phyloP scores from a whole-genome alignment of 371 early-diverging fungal genomes.

The Batrachochytrium dendrobatidis region DNA sequence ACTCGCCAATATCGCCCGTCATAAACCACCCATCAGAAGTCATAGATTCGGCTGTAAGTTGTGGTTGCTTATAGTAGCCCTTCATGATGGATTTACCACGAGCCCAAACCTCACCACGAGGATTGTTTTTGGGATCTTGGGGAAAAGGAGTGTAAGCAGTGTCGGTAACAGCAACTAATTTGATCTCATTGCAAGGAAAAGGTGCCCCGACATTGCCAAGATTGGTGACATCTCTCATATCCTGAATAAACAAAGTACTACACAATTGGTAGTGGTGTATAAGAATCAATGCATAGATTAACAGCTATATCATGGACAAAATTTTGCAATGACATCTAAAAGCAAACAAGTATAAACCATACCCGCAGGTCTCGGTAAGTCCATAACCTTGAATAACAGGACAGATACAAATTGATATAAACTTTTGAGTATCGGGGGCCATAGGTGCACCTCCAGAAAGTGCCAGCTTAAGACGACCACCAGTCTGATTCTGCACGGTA shows the following conservation, averaged over 20 bases:
- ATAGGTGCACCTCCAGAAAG: slow-evolving; percentile 95
- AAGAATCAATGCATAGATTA: not conserved
- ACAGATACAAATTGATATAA: slow-evolving; percentile 75
- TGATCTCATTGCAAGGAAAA: slow-evolving; percentile 34
- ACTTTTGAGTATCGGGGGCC: slow-evolving; percentile 72
- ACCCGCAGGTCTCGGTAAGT: slow-evolving; percentile 38
- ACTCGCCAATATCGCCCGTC: slow-evolving; percentile 92
- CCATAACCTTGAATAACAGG: slow-evolving; percentile 90
- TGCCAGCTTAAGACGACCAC: slow-evolving; percentile 83
- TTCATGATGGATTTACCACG: slow-evolving; percentile 71
- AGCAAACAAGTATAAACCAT: too few species aligned
- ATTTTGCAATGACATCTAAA: not conserved
- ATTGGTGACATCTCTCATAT: slow-evolving; percentile 10
- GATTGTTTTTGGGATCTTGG: slow-evolving; percentile 16
- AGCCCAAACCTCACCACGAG: slow-evolving; percentile 84
- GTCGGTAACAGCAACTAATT: slow-evolving; percentile 37
- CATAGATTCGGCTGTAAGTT: slow-evolving; percentile 44
- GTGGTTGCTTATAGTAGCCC: slow-evolving; percentile 69
- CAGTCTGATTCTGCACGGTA: slow-evolving; percentile 82
- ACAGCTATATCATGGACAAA: not conserved
- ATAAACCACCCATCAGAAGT: slow-evolving; percentile 82
- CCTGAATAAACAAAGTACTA: slow-evolving; percentile 10
- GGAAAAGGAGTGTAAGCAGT: slow-evolving; percentile 32
- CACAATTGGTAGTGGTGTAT: not conserved
- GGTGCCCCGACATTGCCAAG: slow-evolving; percentile 55